A percentile compares a stretch with the other conserved stretches of the same genome.
Evolutionary conservation across 2,329 filamentous ascomycete genomes (phyloP).

Genomic region (Laburnicola sp.): DNA sequence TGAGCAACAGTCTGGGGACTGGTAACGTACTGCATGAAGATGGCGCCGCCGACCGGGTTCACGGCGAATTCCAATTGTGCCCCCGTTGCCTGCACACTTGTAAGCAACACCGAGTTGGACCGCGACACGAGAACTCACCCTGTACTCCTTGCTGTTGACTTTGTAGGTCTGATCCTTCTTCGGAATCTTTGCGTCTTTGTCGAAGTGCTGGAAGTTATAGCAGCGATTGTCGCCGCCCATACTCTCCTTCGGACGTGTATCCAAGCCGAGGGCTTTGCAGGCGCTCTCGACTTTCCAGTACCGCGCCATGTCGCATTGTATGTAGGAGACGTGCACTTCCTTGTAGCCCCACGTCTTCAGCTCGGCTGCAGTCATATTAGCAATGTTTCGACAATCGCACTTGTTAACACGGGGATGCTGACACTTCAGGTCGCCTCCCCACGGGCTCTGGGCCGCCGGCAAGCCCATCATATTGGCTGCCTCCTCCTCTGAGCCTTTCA

Average conservation of each 20-base stretch:
- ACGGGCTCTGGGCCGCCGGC: constrained; percentile 20
- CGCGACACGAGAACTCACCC: background rate
- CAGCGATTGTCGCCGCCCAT: constrained; percentile 22
- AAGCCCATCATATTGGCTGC: constrained; percentile 20
- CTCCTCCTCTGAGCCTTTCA: constrained; percentile 13
- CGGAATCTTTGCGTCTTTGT: background rate
- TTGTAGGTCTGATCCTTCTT: constrained; percentile 9
- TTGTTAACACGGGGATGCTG: background rate
- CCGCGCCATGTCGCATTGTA: constrained; percentile 15
- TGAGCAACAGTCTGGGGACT: background rate
- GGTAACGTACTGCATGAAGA: constrained; percentile 7
- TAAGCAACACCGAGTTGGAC: background rate
- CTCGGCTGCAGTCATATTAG: background rate
- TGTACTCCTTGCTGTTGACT: constrained; percentile 2
- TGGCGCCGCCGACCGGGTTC: constrained; percentile 10
- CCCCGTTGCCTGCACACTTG: background rate
- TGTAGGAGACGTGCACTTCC: constrained; percentile 2
- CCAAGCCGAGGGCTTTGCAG: constrained; percentile 15
- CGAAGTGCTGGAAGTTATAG: constrained; percentile 21
- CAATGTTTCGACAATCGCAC: no score
- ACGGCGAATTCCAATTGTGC: constrained; percentile 1
- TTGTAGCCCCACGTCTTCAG: constrained; percentile 20
- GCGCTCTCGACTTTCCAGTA: constrained; percentile 17
- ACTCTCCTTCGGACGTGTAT: constrained; percentile 7
- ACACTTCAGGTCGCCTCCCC: constrained; percentile 15